Conservation (phyloP, 768 basidiomycete genomes). For the Hygrophoropsis aurantiaca region DNA sequence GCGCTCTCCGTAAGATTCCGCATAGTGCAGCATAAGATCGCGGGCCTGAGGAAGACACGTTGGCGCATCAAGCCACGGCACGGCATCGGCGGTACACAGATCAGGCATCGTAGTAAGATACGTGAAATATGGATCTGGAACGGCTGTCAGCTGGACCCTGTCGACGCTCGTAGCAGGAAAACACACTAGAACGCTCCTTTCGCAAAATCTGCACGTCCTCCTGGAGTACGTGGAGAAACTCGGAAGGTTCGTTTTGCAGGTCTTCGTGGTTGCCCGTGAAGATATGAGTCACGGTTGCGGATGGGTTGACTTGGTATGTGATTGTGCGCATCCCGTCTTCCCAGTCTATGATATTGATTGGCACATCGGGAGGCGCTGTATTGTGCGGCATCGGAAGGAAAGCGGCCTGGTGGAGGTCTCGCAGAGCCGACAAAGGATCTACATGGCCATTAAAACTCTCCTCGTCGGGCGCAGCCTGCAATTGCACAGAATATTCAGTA, state of each 20-base stretch:
- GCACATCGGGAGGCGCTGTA: conserved; percentile 16
- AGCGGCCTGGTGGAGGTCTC: conserved; percentile 13
- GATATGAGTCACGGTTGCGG: conserved; percentile 38
- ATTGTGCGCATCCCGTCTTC: conserved; percentile 30
- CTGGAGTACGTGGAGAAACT: conserved; percentile 41
- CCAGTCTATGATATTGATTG: conserved; percentile 17
- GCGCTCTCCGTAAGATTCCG: conserved; percentile 35
- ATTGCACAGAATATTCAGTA: no score
- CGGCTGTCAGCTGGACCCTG: conserved; percentile 2
- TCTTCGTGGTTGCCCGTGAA: conserved; percentile 47
- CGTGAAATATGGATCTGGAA: conserved; percentile 27
- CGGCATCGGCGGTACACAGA: not conserved
- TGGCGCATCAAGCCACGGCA: conserved; percentile 16
- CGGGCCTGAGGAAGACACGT: conserved; percentile 23
- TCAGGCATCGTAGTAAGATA: conserved; percentile 16
- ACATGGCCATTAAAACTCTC: conserved; percentile 11
- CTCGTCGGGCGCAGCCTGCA: conserved; percentile 11
- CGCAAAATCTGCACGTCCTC: conserved; percentile 20
- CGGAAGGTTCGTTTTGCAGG: conserved; percentile 40
- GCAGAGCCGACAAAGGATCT: conserved; percentile 21
- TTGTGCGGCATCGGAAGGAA: conserved; percentile 16
- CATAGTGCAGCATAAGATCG: conserved; percentile 31
- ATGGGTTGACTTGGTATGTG: conserved; percentile 18
- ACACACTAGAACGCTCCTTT: conserved; percentile 22
- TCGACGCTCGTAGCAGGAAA: not conserved